phyloP scores from a whole-genome alignment of 75 land plant genomes.

The Chamaecyparis obtusa region DNA sequence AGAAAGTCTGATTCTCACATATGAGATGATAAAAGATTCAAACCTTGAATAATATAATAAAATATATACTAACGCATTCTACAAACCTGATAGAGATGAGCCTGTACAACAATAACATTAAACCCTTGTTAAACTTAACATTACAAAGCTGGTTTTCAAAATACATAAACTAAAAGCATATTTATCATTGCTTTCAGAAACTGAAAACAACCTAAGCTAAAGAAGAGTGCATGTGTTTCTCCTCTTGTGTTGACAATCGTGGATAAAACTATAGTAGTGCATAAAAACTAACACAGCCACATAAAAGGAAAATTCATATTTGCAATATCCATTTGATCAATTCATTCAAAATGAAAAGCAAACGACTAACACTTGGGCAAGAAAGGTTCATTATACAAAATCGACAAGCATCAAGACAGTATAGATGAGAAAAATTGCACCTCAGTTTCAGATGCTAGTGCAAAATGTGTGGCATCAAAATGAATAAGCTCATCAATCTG shows the following conservation, averaged over 20 bases:
- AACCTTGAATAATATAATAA: background rate
- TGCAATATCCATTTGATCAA: background rate
- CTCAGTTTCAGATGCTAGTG: slow-evolving; percentile 32
- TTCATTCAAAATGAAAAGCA: background rate
- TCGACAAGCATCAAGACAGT: background rate
- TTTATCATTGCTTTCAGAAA: no score
- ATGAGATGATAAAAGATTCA: background rate
- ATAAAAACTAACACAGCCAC: background rate
- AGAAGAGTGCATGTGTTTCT: background rate
- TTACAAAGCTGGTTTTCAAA: background rate
- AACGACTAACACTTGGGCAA: background rate
- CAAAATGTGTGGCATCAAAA: slow-evolving; percentile 36
- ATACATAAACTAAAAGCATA: no score
- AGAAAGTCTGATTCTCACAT: background rate
- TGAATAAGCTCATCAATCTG: slow-evolving; percentile 36
- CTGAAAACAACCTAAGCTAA: background rate
- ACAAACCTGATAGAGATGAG: background rate
- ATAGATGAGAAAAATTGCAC: slow-evolving; percentile 17
- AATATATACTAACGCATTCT: background rate
- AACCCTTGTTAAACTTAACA: background rate
- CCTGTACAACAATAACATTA: background rate
- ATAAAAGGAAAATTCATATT: background rate
- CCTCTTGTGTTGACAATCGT: background rate
- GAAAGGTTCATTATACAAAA: background rate
- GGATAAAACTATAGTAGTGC: background rate